Evolutionary conservation across 768 basidiomycete genomes (phyloP).

Genomic region (Rhodotorula sphaerocarpa): DNA sequence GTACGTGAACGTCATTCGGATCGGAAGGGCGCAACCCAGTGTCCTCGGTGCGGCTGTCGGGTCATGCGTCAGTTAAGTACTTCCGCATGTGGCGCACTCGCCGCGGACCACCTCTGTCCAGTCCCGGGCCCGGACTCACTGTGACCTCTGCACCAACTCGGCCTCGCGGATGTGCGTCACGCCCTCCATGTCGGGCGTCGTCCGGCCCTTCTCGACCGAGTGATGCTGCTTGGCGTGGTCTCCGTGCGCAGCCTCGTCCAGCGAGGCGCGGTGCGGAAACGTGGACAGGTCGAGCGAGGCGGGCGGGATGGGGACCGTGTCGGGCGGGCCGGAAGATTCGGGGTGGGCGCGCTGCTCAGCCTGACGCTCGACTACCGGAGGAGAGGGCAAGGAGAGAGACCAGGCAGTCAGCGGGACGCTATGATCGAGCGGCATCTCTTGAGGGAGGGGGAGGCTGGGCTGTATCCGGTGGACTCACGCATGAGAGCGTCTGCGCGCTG

Average conservation of each 20-base stretch:
- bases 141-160: constrained; percentile 6
- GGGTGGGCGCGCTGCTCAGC: constrained; percentile 10
- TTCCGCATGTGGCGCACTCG: no score
- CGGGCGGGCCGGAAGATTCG: constrained; percentile 1
- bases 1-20: constrained; percentile 9
- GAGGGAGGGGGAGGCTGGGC: neutral
- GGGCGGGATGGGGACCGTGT: neutral
- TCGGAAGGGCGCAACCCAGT: constrained; percentile 12
- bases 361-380: constrained; percentile 20
- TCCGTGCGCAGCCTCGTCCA: constrained; percentile 11
- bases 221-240: neutral
- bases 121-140: neutral
- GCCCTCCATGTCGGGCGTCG: constrained; percentile 11
- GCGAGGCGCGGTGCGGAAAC: constrained; percentile 14
- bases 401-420: neutral
- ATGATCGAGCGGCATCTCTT: neutral
- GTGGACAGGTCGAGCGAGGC: constrained; percentile 3
- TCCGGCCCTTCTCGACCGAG: neutral
- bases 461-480: constrained; percentile 1
- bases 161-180: constrained; percentile 24
- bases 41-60: constrained; percentile 3
- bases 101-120: no score
- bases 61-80: no score
- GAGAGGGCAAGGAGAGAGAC: neutral
- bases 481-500: constrained; percentile 8